phyloP scores from a whole-genome alignment of 2,329 filamentous ascomycete genomes.

The Aspergillus pseudoterreus region DNA sequence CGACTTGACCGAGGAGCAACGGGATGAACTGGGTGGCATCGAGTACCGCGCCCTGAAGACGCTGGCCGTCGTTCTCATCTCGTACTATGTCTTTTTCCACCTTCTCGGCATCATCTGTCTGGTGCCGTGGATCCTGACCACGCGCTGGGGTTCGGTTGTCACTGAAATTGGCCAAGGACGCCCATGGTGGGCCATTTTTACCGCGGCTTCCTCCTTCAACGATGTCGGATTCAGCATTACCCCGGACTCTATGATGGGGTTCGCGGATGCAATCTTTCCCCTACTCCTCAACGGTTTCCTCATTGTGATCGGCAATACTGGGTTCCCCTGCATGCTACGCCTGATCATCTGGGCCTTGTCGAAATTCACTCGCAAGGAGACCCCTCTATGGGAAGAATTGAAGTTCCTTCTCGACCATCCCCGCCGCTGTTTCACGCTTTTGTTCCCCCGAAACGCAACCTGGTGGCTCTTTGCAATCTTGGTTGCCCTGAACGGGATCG shows the following conservation, averaged over 20 bases:
- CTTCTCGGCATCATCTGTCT: conserved; percentile 70
- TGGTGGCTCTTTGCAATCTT: conserved; percentile 92
- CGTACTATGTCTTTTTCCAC: conserved; percentile 82
- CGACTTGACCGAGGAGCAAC: conserved; percentile 81
- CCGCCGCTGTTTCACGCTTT: conserved; percentile 85
- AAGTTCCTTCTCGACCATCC: conserved; percentile 87
- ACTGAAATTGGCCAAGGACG: conserved; percentile 58
- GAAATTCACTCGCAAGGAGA: conserved; percentile 59
- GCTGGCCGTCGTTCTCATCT: conserved; percentile 70
- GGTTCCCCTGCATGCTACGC: conserved; percentile 86
- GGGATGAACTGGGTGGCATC: conserved; percentile 92
- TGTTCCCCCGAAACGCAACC: conserved; percentile 81
- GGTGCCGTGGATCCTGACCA: conserved; percentile 72
- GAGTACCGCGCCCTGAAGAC: conserved; percentile 92
- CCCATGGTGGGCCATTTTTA: conserved; percentile 91
- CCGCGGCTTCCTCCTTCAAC: conserved; percentile 79
- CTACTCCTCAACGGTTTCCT: conserved; percentile 76
- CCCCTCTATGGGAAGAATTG: conserved; percentile 77
- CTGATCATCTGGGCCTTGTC: conserved; percentile 82
- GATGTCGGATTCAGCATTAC: conserved; percentile 88
- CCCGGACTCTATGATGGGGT: conserved; percentile 87
- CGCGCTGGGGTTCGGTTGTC: conserved; percentile 64
- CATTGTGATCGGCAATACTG: conserved; percentile 88
- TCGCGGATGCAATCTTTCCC: conserved; percentile 68
- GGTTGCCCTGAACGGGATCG: conserved; percentile 72